phyloP scores from a whole-genome alignment of 768 basidiomycete genomes.

The Leccinum variicolor region DNA sequence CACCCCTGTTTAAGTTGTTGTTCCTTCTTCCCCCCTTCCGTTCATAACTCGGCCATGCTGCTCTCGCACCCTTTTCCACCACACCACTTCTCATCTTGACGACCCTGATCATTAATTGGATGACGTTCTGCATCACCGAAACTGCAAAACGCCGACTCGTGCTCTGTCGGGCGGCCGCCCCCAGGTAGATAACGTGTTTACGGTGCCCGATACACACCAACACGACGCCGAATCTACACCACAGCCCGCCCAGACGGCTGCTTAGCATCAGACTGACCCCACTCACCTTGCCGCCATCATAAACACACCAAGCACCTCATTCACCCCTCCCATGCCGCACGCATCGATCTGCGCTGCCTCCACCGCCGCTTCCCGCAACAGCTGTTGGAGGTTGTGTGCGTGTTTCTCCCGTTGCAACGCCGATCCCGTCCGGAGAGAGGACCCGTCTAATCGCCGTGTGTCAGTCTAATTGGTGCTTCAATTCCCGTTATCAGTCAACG shows the following conservation, averaged over 20 bases:
- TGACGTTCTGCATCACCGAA: conserved; percentile 87
- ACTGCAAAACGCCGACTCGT: conserved; percentile 34
- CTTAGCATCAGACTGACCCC: conserved; percentile 1
- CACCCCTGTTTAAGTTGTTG: neutral
- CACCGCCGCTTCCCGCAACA: conserved; percentile 84
- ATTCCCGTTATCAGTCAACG: conserved; percentile 36
- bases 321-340: conserved; percentile 86
- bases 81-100: conserved; percentile 56
- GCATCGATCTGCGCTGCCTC: conserved; percentile 90
- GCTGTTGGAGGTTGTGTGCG: conserved; percentile 95
- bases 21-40: neutral
- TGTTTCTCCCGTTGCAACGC: conserved; percentile 93
- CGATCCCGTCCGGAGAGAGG: conserved; percentile 75
- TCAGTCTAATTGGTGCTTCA: conserved; percentile 91
- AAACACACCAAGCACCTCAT: conserved; percentile 83
- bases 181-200: conserved; percentile 83
- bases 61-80: conserved; percentile 1
- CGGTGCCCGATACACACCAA: conserved; percentile 89
- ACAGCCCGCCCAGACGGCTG: neutral
- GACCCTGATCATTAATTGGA: conserved; percentile 80
- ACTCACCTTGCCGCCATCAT: conserved; percentile 85
- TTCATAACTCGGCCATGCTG: conserved; percentile 70
- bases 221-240: conserved; percentile 69
- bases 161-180: neutral
- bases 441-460: conserved; percentile 78